Evolutionary conservation across 2,329 filamentous ascomycete genomes (phyloP).

Genomic region (Aspergillus caelatus): DNA sequence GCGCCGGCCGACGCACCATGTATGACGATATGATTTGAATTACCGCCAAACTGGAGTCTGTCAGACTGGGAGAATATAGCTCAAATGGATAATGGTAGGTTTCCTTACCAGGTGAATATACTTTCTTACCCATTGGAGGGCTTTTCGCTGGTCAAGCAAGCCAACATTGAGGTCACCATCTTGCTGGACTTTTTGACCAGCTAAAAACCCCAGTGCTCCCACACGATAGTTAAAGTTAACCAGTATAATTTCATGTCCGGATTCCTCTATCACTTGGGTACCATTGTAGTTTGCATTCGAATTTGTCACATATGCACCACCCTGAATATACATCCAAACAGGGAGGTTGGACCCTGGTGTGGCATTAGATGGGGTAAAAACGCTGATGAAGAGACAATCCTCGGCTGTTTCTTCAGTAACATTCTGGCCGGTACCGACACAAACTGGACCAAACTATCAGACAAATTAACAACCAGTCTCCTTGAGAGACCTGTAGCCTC

Average conservation of each 20-base stretch:
- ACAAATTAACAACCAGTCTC: neutral
- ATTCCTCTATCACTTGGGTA: constrained; percentile 58
- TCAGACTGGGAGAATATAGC: neutral
- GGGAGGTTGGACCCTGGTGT: constrained; percentile 55
- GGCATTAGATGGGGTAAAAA: constrained; percentile 34
- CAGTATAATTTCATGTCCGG: constrained; percentile 62
- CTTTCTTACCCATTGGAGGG: constrained; percentile 63
- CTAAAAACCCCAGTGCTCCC: constrained; percentile 64
- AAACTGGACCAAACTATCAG: constrained; percentile 46
- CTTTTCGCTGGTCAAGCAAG: constrained; percentile 64
- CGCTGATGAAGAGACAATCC: constrained; percentile 38
- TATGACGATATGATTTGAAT: constrained; percentile 62
- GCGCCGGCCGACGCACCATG: constrained; percentile 65
- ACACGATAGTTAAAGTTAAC: constrained; percentile 74
- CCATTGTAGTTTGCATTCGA: constrained; percentile 58
- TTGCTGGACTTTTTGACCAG: constrained; percentile 56
- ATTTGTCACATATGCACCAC: constrained; percentile 62
- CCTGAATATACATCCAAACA: constrained; percentile 62
- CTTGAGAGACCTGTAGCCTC: neutral
- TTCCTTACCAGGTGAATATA: constrained; percentile 50
- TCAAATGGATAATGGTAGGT: neutral
- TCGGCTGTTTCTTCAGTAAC: constrained; percentile 55
- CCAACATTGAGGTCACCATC: constrained; percentile 66
- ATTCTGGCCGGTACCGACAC: constrained; percentile 68
- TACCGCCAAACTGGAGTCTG: constrained; percentile 57